Evolutionary conservation across 2,329 filamentous ascomycete species (phyloP).

Genomic region (Corynespora cassiicola): DNA sequence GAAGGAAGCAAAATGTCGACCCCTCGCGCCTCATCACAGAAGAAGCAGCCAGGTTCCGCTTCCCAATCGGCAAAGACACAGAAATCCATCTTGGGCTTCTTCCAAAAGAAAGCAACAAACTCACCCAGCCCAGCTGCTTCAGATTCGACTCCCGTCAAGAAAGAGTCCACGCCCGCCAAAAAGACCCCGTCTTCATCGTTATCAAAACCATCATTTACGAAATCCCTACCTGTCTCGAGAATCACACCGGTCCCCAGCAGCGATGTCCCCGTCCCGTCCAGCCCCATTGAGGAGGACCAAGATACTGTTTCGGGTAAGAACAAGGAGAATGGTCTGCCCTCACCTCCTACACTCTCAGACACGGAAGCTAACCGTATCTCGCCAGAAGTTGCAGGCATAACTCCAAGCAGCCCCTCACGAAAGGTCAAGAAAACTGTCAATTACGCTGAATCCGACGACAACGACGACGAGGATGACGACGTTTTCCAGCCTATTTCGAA

Average conservation of each 20-base stretch:
- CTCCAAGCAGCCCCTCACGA: slow-evolving; percentile 76
- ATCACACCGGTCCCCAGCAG: slow-evolving; percentile 83
- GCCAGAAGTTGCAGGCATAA: slow-evolving; percentile 51
- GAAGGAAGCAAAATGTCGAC: slow-evolving; percentile 56
- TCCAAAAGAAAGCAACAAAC: slow-evolving; percentile 66
- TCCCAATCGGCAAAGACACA: slow-evolving; percentile 66
- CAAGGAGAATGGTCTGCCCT: slow-evolving; percentile 59
- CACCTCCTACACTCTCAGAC: slow-evolving; percentile 43
- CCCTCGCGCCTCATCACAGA: slow-evolving; percentile 49
- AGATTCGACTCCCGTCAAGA: slow-evolving; percentile 27
- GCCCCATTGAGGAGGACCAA: slow-evolving; percentile 71
- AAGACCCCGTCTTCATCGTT: slow-evolving; percentile 32
- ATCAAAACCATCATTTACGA: slow-evolving; percentile 40
- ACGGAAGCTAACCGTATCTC: slow-evolving; percentile 51
- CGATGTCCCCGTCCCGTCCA: slow-evolving; percentile 71
- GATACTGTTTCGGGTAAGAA: slow-evolving; percentile 55
- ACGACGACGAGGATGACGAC: slow-evolving; percentile 74
- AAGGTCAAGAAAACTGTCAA: slow-evolving; percentile 78
- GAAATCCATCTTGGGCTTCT: slow-evolving; percentile 80
- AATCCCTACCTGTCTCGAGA: slow-evolving; percentile 47
- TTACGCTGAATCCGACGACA: slow-evolving; percentile 86
- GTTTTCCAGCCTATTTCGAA: slow-evolving; percentile 66
- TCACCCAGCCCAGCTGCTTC: slow-evolving; percentile 51
- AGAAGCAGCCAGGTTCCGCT: slow-evolving; percentile 53
- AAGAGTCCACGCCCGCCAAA: slow-evolving; percentile 27